phyloP scores from a whole-genome alignment of 352 stramenopile genomes.

The Phytophthora pluvialis region DNA sequence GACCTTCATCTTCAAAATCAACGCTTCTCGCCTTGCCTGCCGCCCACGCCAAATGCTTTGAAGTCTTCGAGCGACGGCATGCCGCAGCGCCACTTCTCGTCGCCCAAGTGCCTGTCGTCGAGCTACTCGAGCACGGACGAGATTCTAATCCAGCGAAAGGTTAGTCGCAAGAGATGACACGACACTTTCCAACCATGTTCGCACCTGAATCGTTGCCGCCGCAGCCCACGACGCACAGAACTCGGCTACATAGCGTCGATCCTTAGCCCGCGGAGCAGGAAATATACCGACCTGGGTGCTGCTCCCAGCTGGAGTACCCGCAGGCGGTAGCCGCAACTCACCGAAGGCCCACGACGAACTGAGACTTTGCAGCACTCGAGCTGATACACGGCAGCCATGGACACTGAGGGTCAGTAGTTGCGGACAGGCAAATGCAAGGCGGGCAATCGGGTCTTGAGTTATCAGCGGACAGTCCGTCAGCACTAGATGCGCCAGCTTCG shows the following conservation, averaged over 20 bases:
- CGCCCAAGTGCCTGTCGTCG: conserved; percentile 31
- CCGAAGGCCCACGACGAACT: conserved; percentile 74
- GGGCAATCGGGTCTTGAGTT: conserved; percentile 68
- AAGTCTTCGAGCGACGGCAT: conserved; percentile 56
- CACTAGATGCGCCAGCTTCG: conserved; percentile 59
- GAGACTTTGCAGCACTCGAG: conserved; percentile 62
- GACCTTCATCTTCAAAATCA: conserved; percentile 55
- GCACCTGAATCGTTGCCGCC: conserved; percentile 65
- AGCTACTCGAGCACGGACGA: conserved; percentile 61
- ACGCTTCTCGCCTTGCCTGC: conserved; percentile 47
- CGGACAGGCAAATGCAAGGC: conserved; percentile 67
- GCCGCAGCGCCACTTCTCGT: conserved; percentile 45
- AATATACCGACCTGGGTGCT: conserved; percentile 65
- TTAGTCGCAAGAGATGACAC: not conserved
- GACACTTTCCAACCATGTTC: too few relatives aligned
- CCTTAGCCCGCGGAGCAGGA: conserved; percentile 68
- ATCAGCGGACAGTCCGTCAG: conserved; percentile 64
- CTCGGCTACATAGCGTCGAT: conserved; percentile 68
- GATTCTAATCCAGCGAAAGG: conserved; percentile 41
- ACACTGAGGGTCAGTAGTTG: conserved; percentile 75
- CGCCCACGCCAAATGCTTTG: conserved; percentile 76
- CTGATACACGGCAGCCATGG: conserved; percentile 66
- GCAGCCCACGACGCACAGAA: conserved; percentile 60
- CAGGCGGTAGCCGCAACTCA: conserved; percentile 46
- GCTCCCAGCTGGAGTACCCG: conserved; percentile 20